Base-by-base conservation (phyloP, 495 filamentous ascomycete genomes). In the Neurospora sp. region DNA sequence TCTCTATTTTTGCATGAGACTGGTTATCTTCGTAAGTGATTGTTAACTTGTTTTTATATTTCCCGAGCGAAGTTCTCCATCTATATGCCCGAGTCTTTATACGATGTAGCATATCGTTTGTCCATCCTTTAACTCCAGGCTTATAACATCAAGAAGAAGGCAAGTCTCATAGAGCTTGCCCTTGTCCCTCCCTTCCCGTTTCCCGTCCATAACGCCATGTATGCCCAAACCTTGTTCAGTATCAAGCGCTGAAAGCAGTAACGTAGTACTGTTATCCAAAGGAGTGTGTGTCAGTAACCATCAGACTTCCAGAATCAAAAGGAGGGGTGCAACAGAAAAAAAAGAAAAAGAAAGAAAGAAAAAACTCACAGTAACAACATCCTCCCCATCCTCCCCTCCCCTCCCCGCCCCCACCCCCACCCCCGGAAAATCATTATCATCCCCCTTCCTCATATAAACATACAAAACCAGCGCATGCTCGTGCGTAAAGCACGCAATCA, bases 381-480 rank as follows among this genome's bases (percentile, higher is more conserved):
- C 27, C 27, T 65, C 53, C 22, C 22, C 48, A 59, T 59, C 53
- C 27, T 65, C 53, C 12, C 53, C 53, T 61, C 53, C 53, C 12
- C 14, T 37, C 27, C 53, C 27, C 27, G 53, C 27, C 27, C 53
- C 27, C 27, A 65, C 53, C 27, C 53, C 53, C 27, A 65, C 53
- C 27, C 53, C 53, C 27, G 22, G 53, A 18, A 35, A 65, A 65
- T 65, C 86, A 81, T 90, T 88, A 70, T 90, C 88, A 70, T 89
- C 91, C 68, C 88, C 82, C 73, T 90, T 85, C 44, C 93, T 88
- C 70, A 98, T 84, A 79, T 95, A 99, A 27, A 99, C 96, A 77
- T 99, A 99, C 4, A 98, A 83, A 31, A 98, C 91, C 69, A 99
- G 78, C 0, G 94, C 95, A 78, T 91, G 91, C n/a, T 94, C 92